Percentiles rank a stretch among this genome's conserved stretches.
These are phyloP conservation scores for Cystoisospora suis DNA, from an alignment of 169 alveolate genomes.

Conservation along the genomic window DNA sequence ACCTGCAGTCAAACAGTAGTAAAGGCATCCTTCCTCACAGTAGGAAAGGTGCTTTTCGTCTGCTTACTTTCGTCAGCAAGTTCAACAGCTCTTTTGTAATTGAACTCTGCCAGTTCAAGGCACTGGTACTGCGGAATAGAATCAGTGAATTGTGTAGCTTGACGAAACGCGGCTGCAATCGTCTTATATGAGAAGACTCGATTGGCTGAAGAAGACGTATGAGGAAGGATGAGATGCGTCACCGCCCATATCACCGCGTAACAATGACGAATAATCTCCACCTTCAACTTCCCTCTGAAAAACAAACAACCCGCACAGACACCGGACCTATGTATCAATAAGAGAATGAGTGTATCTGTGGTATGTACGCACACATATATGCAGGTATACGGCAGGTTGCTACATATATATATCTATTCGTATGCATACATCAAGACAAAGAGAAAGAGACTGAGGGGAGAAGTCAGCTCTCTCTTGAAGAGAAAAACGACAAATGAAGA, in stretches of 20 bases:
- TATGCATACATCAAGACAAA: no score
- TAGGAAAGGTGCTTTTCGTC: no score
- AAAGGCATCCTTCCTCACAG: no score
- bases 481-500: no score
- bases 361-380: no score
- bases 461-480: no score
- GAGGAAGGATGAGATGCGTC: not conserved
- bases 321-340: not conserved
- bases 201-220: not conserved
- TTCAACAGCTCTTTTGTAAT: not conserved
- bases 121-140: conserved; percentile 21
- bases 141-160: conserved; percentile 8
- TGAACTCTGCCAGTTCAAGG: not conserved
- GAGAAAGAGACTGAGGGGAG: no score
- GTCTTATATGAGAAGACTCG: not conserved
- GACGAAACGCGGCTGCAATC: conserved; percentile 21
- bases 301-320: not conserved
- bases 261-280: conserved; percentile 14
- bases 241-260: not conserved
- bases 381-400: no score
- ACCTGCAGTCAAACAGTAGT: no score
- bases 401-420: no score
- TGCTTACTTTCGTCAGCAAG: no score
- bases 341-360: no score
- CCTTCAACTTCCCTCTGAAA: not conserved